Conservation (phyloP, 768 basidiomycete species). For the Auriscalpium vulgare region DNA sequence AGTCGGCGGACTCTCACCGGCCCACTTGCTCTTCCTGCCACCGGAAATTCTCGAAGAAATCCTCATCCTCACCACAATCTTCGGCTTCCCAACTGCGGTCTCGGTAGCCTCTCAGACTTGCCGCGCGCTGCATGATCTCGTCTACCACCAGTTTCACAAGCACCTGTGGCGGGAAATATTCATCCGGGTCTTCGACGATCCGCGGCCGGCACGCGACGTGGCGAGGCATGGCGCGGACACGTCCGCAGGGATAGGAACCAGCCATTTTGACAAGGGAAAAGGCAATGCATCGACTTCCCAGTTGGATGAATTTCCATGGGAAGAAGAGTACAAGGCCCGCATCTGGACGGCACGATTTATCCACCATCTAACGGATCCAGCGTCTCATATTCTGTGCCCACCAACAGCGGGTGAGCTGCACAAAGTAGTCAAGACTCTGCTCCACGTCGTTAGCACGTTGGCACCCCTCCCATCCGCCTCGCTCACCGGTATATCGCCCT, state of each 20-base stretch:
- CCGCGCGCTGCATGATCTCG: slow-evolving; percentile 19
- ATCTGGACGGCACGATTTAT: slow-evolving; percentile 21
- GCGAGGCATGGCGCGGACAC: neutral
- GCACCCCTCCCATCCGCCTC: slow-evolving; percentile 21
- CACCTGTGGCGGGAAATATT: slow-evolving; percentile 34
- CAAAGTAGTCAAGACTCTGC: slow-evolving; percentile 23
- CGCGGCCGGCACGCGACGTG: slow-evolving; percentile 5
- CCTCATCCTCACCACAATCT: slow-evolving; percentile 19
- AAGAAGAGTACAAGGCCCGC: slow-evolving; percentile 17
- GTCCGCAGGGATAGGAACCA: neutral
- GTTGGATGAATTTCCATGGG: slow-evolving; percentile 14
- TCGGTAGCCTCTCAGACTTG: slow-evolving; percentile 29
- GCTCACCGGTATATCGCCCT: slow-evolving; percentile 8
- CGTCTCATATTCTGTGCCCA: neutral
- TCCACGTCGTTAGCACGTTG: slow-evolving; percentile 28
- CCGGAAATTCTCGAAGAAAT: slow-evolving; percentile 29
- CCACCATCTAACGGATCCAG: slow-evolving; percentile 5
- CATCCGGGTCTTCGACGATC: slow-evolving; percentile 30
- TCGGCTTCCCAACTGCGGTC: slow-evolving; percentile 21
- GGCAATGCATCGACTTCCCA: neutral
- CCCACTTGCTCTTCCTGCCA: slow-evolving; percentile 16
- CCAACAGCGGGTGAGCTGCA: slow-evolving; percentile 10
- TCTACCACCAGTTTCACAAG: slow-evolving; percentile 23
- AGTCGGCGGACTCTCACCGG: no score
- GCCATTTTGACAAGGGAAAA: neutral